Base-by-base conservation (phyloP, 2,329 filamentous ascomycete genomes). In the Fusarium graminum region DNA sequence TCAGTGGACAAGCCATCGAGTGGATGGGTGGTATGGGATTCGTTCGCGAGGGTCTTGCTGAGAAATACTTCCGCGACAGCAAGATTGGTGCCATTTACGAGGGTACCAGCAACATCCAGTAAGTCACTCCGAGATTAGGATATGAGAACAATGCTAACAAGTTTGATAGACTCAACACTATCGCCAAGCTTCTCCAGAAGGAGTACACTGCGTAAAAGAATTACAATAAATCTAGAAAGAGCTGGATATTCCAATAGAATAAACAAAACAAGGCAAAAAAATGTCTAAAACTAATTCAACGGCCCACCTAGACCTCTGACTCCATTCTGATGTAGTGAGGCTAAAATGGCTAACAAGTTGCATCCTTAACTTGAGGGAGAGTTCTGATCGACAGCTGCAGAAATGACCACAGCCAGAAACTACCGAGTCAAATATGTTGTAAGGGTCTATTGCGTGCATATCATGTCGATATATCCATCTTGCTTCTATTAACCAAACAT, bases 21-120 rank as follows among this genome's bases (percentile, higher is more conserved):
- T 99, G 95, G 95, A 98, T 98, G 94, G 95, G 95, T 45, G 95
- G 95, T 63, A 98, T 99, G 95, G 95, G 95, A 43, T 99, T 99
- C 74, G 95, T 99, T 16, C 85, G 95, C 42, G 95, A 99, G 79
- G 95, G 95, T 0, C 88, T 97, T 59, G 95, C 95, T 1, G 95
- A 99, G 88, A 99, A 99, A 88, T 97, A 90, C 83, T 99, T 91
- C 86, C 86, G 95, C 44, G 95, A 99, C 78, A 95, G 92, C 85
- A 99, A 98, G 90, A 99, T 99, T 75, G 95, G 95, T 11, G 93
- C 93, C 68, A 98, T 97, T 72, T 97, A 97, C 77, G 94, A 97
- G 83, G 95, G 95, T 30, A 94, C 92, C 54, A 93, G 90, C 80
- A 90, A 90, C 76, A 90, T 90, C 58, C 88, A 90, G 85, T 87